Evolutionary conservation across 2,329 filamentous ascomycete genomes (phyloP).

Genomic region (Aspergillus ustus): DNA sequence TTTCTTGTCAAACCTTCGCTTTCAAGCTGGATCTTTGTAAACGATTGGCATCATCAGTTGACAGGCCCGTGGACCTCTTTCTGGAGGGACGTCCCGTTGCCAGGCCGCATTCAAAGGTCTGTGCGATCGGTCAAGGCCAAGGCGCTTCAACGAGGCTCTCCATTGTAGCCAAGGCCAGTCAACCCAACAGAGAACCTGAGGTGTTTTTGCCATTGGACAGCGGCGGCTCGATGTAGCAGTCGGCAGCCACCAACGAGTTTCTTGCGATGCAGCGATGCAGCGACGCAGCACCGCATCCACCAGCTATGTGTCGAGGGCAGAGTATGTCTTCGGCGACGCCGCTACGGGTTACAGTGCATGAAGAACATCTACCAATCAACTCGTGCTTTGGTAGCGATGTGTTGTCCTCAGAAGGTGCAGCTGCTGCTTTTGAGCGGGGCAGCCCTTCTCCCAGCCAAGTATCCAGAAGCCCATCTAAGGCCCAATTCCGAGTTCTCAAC

Average conservation of each 20-base stretch:
- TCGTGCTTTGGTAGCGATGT: constrained; percentile 14
- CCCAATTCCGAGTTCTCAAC: constrained; percentile 17
- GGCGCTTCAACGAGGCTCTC: not conserved
- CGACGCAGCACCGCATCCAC: too few species aligned
- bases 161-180: constrained; percentile 1
- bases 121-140: not conserved
- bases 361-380: constrained; percentile 16
- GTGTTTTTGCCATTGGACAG: not conserved
- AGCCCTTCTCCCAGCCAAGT: constrained; percentile 12
- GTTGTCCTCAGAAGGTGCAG: constrained; percentile 13
- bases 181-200: not conserved
- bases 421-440: constrained; percentile 20
- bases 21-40: not conserved
- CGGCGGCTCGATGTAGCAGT: not conserved
- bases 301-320: not conserved
- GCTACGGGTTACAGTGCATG: constrained; percentile 5
- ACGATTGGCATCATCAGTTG: not conserved
- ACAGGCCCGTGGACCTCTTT: not conserved
- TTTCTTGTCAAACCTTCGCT: not conserved
- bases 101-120: not conserved
- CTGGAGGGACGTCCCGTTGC: not conserved
- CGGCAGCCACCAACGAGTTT: not conserved
- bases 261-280: not conserved
- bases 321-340: too few species aligned
- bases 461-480: constrained; percentile 16